A percentile compares a stretch with the other conserved stretches of the same genome.
Evolutionary conservation across 306 rosid species (phyloP).

Genomic region (Castanea crenata): DNA sequence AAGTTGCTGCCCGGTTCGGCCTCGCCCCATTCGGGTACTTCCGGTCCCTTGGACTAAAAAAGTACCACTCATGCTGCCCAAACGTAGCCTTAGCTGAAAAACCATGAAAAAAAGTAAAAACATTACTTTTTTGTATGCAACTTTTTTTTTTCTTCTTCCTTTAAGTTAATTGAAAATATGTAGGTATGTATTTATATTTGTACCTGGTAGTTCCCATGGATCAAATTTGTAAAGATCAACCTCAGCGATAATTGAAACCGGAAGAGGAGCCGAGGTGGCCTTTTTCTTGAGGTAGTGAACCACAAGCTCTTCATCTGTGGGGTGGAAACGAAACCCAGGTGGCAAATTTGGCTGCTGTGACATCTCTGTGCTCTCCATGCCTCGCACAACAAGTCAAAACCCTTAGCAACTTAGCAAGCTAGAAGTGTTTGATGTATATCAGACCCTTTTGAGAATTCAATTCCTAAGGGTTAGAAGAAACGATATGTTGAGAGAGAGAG

Average conservation of each 20-base stretch:
- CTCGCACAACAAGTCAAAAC: neutral
- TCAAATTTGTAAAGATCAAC: constrained; percentile 95
- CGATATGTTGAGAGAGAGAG: constrained; percentile 20
- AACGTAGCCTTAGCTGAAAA: constrained; percentile 81
- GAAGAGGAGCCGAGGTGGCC: constrained; percentile 59
- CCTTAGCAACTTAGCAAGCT: too few species aligned
- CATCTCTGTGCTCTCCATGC: constrained; percentile 88
- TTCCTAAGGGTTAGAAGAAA: constrained; percentile 21
- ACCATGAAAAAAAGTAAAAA: neutral
- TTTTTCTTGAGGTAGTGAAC: constrained; percentile 94
- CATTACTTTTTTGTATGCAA: neutral
- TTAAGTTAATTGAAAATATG: neutral
- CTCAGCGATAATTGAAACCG: constrained; percentile 79
- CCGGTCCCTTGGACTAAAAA: constrained; percentile 92
- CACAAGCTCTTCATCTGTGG: constrained; percentile 94
- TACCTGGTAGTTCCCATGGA: constrained; percentile 97
- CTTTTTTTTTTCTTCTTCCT: neutral
- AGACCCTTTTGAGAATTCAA: neutral
- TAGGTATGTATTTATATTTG: neutral
- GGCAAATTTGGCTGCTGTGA: constrained; percentile 81
- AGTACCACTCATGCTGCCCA: constrained; percentile 95
- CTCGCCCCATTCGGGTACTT: constrained; percentile 95
- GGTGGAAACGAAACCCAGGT: constrained; percentile 95
- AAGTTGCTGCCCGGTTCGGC: constrained; percentile 89
- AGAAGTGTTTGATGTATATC: too few species aligned